These are phyloP conservation scores for Nymphaea colorata DNA, from an alignment of 164 flowering plant genomes.

Conservation along the genomic window DNA sequence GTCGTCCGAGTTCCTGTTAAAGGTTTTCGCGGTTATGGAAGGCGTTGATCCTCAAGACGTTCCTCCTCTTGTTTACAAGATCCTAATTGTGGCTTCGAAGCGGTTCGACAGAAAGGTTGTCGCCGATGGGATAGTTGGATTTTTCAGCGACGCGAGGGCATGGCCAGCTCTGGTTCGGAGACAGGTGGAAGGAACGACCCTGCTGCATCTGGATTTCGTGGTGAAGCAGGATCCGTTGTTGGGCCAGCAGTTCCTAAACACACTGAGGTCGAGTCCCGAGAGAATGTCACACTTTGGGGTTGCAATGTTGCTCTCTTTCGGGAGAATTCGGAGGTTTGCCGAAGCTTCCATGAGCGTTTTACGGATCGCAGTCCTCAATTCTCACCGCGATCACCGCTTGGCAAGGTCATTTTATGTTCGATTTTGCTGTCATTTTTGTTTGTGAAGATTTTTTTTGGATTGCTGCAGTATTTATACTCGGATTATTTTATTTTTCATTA, in stretches of 20 bases:
- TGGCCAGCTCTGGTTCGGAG: constrained; percentile 23
- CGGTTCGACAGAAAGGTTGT: constrained; percentile 67
- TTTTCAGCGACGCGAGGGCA: constrained; percentile 36
- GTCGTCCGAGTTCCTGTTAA: constrained; percentile 42
- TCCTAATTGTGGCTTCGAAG: constrained; percentile 64
- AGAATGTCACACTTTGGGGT: constrained; percentile 59
- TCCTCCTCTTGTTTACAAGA: constrained; percentile 69
- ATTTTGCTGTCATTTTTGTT: background rate
- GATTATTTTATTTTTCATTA: too few relatives aligned
- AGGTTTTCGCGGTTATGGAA: constrained; percentile 49
- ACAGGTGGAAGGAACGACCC: constrained; percentile 84
- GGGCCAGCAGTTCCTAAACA: constrained; percentile 58
- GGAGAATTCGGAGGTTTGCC: constrained; percentile 55
- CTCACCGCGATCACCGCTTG: constrained; percentile 44
- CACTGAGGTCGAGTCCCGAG: constrained; percentile 40
- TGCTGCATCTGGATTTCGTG: constrained; percentile 81
- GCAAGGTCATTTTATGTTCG: constrained; percentile 22
- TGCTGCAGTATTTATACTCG: background rate
- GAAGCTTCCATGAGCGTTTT: constrained; percentile 45
- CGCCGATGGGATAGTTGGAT: constrained; percentile 54
- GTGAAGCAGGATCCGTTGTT: constrained; percentile 87
- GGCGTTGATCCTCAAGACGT: constrained; percentile 62
- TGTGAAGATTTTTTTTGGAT: background rate
- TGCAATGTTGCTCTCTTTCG: constrained; percentile 50
- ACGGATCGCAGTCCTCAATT: constrained; percentile 36